phyloP scores from a whole-genome alignment of 176 grass and related monocot species.

The Alopecurus myosuroides region DNA sequence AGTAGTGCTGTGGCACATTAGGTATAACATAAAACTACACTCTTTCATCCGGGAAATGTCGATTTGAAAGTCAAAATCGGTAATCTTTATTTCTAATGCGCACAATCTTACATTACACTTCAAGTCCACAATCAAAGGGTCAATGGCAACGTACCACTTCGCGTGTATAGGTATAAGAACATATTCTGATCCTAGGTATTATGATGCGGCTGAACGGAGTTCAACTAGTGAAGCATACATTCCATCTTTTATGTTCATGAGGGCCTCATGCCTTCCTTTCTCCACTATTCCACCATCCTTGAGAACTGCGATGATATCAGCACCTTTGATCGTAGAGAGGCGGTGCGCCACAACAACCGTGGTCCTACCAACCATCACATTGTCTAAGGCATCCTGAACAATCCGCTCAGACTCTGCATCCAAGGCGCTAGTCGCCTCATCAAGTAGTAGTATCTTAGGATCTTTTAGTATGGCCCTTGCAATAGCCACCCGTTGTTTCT shows the following conservation, averaged over 20 bases:
- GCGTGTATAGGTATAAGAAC: no score
- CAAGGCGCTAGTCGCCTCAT: conserved; percentile 69
- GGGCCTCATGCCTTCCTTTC: conserved; percentile 48
- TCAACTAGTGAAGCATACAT: conserved; percentile 64
- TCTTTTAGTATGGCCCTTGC: conserved; percentile 65
- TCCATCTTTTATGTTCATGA: conserved; percentile 52
- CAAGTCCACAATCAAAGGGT: background rate
- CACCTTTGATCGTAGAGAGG: conserved; percentile 55
- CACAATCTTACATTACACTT: background rate
- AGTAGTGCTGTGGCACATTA: background rate
- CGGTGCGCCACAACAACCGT: conserved; percentile 57
- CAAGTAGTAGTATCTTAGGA: conserved; percentile 59
- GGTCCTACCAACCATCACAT: conserved; percentile 55
- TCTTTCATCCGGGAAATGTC: no score
- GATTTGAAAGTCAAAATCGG: no score
- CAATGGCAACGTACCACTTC: background rate
- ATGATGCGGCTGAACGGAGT: conserved; percentile 24
- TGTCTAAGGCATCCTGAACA: conserved; percentile 57
- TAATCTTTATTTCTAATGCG: background rate
- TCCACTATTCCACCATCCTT: conserved; percentile 60
- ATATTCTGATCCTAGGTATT: no score
- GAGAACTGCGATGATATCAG: conserved; percentile 59
- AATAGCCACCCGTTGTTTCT: conserved; percentile 69
- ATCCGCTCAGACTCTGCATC: conserved; percentile 65
- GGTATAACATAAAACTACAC: background rate